These are phyloP conservation scores for Venturia asperata DNA, from an alignment of 2,329 filamentous ascomycete genomes.

Conservation along the genomic window DNA sequence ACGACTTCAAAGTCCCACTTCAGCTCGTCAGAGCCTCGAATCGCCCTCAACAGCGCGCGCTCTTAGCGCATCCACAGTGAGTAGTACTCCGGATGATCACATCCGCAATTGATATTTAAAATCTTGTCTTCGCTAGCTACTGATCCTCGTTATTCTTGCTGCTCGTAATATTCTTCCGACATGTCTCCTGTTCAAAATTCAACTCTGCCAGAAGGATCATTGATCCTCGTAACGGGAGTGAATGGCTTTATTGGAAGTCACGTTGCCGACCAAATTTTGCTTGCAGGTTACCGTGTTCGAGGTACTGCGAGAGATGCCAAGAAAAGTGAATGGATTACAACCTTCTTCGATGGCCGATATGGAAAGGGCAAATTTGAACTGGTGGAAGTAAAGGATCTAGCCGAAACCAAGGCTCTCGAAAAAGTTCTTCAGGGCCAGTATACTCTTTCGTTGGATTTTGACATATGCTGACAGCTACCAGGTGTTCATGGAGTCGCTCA, in stretches of 20 bases:
- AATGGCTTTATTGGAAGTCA: slow-evolving; percentile 33
- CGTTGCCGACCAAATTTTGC: slow-evolving; percentile 29
- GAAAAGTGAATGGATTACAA: slow-evolving; percentile 28
- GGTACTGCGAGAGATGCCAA: slow-evolving; percentile 29
- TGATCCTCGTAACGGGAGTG: slow-evolving; percentile 31
- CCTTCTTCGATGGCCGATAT: slow-evolving; percentile 28
- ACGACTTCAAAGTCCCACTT: background rate
- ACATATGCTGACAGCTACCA: background rate
- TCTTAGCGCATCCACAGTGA: background rate
- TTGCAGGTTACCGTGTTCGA: slow-evolving; percentile 31
- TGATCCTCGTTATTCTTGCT: background rate
- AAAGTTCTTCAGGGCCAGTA: background rate
- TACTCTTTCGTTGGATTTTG: background rate
- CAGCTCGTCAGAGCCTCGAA: background rate
- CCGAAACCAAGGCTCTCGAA: slow-evolving; percentile 14
- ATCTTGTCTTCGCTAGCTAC: background rate
- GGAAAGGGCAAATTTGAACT: slow-evolving; percentile 26
- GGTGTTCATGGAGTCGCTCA: background rate
- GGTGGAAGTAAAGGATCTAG: slow-evolving; percentile 29
- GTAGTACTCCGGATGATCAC: background rate
- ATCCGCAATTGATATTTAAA: background rate
- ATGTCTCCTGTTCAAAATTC: slow-evolving; percentile 13
- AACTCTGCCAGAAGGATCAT: slow-evolving; percentile 24
- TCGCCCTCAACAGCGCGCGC: background rate
- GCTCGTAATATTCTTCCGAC: background rate